phyloP scores from a whole-genome alignment of 306 rosid species.

The Chamaecrista fasciculata region DNA sequence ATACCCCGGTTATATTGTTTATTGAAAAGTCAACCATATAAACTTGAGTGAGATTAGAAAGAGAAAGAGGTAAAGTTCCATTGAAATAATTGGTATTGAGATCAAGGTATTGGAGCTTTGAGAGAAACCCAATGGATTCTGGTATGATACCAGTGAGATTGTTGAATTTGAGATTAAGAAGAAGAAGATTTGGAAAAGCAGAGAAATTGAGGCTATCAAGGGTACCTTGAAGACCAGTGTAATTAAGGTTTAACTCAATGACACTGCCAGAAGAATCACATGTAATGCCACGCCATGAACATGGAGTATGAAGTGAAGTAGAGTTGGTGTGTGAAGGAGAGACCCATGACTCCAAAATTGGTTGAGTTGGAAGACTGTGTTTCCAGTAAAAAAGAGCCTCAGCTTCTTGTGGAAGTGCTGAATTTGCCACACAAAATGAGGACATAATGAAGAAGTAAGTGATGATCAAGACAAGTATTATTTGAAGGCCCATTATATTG shows the following conservation, averaged over 20 bases:
- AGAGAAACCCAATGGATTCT: too few relatives aligned
- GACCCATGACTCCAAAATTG: background rate
- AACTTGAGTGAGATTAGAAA: too few relatives aligned
- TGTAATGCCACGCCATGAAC: background rate
- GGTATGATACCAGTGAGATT: background rate
- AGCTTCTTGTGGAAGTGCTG: too few relatives aligned
- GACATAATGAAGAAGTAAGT: too few relatives aligned
- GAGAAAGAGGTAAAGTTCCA: too few relatives aligned
- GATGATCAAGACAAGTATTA: too few relatives aligned
- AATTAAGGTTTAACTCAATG: background rate
- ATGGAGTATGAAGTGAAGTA: background rate
- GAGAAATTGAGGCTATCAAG: conserved; percentile 5
- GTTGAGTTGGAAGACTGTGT: background rate
- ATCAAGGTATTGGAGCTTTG: too few relatives aligned
- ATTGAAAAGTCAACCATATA: too few relatives aligned
- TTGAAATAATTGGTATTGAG: too few relatives aligned
- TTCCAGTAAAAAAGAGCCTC: background rate
- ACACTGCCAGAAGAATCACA: background rate
- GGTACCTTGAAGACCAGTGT: conserved; percentile 2
- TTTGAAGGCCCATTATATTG: too few relatives aligned
- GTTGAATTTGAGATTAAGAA: background rate
- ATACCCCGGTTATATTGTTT: too few relatives aligned
- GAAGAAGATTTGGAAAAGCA: background rate
- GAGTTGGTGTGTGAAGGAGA: background rate
- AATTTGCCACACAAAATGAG: too few relatives aligned